Conservation (phyloP, 495 filamentous ascomycete genomes). For the Lepidopterella palustris region DNA sequence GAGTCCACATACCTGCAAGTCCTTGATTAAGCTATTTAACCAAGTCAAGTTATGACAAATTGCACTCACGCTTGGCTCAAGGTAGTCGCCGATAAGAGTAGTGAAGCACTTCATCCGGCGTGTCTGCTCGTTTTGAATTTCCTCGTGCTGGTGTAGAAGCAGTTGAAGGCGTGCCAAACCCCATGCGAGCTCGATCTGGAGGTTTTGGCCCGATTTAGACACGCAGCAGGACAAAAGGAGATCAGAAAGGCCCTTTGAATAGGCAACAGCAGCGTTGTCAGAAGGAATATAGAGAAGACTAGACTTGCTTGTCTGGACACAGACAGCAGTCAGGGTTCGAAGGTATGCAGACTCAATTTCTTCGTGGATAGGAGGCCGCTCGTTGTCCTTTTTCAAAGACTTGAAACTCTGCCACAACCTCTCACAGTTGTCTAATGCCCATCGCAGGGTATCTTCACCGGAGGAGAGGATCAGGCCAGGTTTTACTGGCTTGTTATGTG, state of each 20-base stretch:
- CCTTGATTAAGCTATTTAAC: slow-evolving; percentile 2
- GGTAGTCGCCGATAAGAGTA: slow-evolving; percentile 3
- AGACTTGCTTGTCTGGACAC: neutral
- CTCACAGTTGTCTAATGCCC: slow-evolving; percentile 14
- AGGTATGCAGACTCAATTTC: slow-evolving; percentile 10
- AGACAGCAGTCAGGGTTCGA: slow-evolving; percentile 6
- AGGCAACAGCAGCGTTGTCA: neutral
- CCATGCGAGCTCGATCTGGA: slow-evolving; percentile 15
- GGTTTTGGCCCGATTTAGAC: neutral
- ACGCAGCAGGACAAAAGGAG: slow-evolving; percentile 10
- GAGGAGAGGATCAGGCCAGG: neutral
- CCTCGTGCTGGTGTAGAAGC: slow-evolving; percentile 4
- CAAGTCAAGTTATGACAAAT: slow-evolving; percentile 3
- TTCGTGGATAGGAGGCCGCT: neutral
- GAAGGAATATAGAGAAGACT: neutral
- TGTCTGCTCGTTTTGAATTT: neutral
- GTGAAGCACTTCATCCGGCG: neutral
- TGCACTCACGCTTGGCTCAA: slow-evolving; percentile 3
- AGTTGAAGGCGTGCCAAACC: slow-evolving; percentile 8
- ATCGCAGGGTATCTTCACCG: slow-evolving; percentile 5
- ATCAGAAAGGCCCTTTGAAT: slow-evolving; percentile 13
- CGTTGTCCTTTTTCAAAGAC: neutral
- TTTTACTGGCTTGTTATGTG: neutral
- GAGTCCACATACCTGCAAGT: slow-evolving; percentile 19
- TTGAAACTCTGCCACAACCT: slow-evolving; percentile 14